A percentile compares a stretch with the other conserved stretches of the same genome.
Evolutionary conservation across 768 basidiomycete species (phyloP).

Genomic region (Auriscalpium orientale): DNA sequence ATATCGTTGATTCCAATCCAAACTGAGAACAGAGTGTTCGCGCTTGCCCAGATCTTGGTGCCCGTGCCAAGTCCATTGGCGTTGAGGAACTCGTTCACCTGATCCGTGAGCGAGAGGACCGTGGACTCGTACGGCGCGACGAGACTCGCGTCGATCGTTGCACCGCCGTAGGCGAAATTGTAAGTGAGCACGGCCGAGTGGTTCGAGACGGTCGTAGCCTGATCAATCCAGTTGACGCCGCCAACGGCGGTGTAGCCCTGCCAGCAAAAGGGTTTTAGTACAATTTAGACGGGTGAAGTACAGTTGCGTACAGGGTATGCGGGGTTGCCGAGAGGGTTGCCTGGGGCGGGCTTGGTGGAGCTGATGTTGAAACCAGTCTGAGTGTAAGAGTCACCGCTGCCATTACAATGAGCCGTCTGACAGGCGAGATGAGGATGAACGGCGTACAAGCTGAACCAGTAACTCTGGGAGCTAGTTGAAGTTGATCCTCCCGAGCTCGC

Average conservation of each 20-base stretch:
- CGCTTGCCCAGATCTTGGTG: conserved; percentile 46
- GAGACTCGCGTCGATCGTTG: conserved; percentile 52
- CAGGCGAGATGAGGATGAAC: neutral
- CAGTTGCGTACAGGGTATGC: conserved; percentile 32
- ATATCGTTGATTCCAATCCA: conserved; percentile 73
- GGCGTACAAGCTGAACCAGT: conserved; percentile 53
- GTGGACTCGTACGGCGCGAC: conserved; percentile 46
- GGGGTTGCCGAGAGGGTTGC: conserved; percentile 48
- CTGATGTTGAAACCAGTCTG: conserved; percentile 43
- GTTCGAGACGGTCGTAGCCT: conserved; percentile 44
- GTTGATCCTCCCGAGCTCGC: no score
- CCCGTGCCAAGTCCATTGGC: conserved; percentile 41
- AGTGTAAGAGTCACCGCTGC: conserved; percentile 52
- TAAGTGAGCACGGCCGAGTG: conserved; percentile 48
- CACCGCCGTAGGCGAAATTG: conserved; percentile 62
- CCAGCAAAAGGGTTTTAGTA: neutral
- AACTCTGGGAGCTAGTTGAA: conserved; percentile 20
- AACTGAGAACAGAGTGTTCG: conserved; percentile 54
- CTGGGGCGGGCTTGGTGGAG: conserved; percentile 33
- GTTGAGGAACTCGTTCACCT: conserved; percentile 51
- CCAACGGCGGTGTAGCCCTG: conserved; percentile 44
- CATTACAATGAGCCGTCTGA: neutral
- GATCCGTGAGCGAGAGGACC: conserved; percentile 49
- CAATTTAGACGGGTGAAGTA: no score
- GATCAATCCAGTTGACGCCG: conserved; percentile 56